Evolutionary conservation across 495 filamentous ascomycete genomes (phyloP).

Genomic region (Astrothelium macrocarpum): DNA sequence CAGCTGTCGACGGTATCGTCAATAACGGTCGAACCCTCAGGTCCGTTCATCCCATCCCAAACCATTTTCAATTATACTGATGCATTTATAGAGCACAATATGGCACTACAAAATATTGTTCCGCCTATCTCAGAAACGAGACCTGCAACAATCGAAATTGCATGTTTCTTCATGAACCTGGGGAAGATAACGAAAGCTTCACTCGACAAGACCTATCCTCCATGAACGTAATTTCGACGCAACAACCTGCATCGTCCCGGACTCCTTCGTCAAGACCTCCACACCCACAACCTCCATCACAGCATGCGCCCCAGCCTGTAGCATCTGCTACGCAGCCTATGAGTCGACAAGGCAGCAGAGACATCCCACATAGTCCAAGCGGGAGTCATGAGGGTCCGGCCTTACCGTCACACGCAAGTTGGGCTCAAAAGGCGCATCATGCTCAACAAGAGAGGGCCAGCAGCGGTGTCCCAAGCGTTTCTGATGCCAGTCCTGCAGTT

Average conservation of each 20-base stretch:
- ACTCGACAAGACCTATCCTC: conserved; percentile 90
- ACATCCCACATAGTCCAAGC: conserved; percentile 52
- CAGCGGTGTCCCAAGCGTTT: conserved; percentile 68
- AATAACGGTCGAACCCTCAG: conserved; percentile 79
- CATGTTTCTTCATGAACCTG: conserved; percentile 95
- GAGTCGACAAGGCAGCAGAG: conserved; percentile 63
- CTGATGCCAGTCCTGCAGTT: conserved; percentile 70
- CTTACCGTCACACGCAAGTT: conserved; percentile 84
- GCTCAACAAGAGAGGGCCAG: conserved; percentile 57
- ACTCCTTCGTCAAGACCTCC: conserved; percentile 29
- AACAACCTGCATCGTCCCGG: conserved; percentile 47
- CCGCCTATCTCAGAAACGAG: conserved; percentile 88
- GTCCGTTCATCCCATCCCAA: conserved; percentile 29
- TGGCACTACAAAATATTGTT: conserved; percentile 98
- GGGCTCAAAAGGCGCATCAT: conserved; percentile 71
- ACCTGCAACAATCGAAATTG: conserved; percentile 87
- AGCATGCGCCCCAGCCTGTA: conserved; percentile 37
- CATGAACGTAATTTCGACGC: conserved; percentile 80
- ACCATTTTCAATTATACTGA: conserved; percentile 23
- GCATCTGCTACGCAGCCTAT: conserved; percentile 57
- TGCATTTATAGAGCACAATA: conserved; percentile 63
- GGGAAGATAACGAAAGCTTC: conserved; percentile 94
- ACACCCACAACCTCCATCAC: conserved; percentile 43
- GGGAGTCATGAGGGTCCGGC: conserved; percentile 66
- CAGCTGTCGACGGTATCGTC: conserved; percentile 79